Evolutionary conservation across 352 stramenopile genomes (phyloP).

Genomic region (Globisporangium camurandrum): DNA sequence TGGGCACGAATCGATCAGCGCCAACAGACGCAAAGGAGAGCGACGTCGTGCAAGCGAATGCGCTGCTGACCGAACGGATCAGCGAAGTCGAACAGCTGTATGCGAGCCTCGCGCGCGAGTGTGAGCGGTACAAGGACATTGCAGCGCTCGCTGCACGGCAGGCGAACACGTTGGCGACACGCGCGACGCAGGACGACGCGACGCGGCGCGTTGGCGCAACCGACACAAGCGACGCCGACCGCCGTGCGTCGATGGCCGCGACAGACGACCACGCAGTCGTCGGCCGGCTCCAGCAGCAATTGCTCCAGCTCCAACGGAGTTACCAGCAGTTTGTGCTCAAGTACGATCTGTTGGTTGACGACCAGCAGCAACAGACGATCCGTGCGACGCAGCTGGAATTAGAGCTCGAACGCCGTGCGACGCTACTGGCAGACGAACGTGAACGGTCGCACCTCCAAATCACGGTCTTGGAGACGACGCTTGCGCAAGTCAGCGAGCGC

Average conservation of each 20-base stretch:
- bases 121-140: constrained; percentile 55
- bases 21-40: constrained; percentile 7
- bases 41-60: constrained; percentile 44
- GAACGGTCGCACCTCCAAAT: constrained; percentile 30
- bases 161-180: constrained; percentile 41
- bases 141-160: constrained; percentile 56
- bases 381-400: constrained; percentile 56
- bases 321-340: constrained; percentile 78
- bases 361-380: constrained; percentile 46
- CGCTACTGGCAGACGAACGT: constrained; percentile 21
- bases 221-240: constrained; percentile 38
- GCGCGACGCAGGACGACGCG: constrained; percentile 27
- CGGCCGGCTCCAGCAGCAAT: constrained; percentile 82
- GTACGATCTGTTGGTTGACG: constrained; percentile 46
- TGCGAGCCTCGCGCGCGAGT: constrained; percentile 50
- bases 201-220: no score
- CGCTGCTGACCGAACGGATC: constrained; percentile 54
- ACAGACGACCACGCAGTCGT: constrained; percentile 90
- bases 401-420: constrained; percentile 33
- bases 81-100: constrained; percentile 72
- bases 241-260: constrained; percentile 65
- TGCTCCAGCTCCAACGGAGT: constrained; percentile 81
- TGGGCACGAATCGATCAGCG: background rate
- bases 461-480: constrained; percentile 33
- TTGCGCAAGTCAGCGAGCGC: constrained; percentile 45